These are phyloP conservation scores for Globisporangium solare DNA, from an alignment of 352 stramenopile genomes.

Conservation along the genomic window DNA sequence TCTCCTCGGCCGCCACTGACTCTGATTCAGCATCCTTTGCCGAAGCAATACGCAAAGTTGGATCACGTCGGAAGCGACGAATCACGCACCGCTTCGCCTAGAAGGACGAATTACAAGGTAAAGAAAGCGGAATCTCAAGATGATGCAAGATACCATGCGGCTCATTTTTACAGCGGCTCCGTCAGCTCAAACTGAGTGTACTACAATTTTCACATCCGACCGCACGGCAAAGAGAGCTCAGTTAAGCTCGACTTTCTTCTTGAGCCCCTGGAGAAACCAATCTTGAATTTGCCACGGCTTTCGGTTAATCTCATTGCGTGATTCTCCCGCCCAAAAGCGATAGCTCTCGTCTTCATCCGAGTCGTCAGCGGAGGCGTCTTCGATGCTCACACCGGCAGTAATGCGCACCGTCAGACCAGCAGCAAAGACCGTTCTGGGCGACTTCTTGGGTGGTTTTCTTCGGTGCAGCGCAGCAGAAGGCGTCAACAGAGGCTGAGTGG, in stretches of 20 bases:
- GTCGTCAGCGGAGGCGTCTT: neutral
- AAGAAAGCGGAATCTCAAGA: neutral
- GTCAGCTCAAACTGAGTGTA: neutral
- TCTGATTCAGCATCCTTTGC: conserved; percentile 18
- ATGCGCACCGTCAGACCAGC: neutral
- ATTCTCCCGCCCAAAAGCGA: conserved; percentile 21
- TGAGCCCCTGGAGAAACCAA: conserved; percentile 37
- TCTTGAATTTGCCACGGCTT: conserved; percentile 43
- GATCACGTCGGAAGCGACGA: neutral
- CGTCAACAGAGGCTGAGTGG: neutral
- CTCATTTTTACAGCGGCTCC: neutral
- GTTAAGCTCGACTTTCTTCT: conserved; percentile 26
- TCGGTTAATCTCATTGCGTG: conserved; percentile 27
- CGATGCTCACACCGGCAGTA: neutral
- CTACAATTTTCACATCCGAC: neutral
- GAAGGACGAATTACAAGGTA: neutral
- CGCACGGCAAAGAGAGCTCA: neutral
- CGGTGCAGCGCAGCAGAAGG: conserved; percentile 5
- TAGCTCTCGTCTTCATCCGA: neutral
- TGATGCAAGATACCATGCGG: neutral
- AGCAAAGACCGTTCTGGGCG: neutral
- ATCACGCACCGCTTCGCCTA: conserved; percentile 9
- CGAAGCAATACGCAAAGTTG: conserved; percentile 16
- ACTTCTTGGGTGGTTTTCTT: conserved; percentile 8
- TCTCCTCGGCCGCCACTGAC: conserved; percentile 21